Evolutionary conservation across 2,329 filamentous ascomycete genomes (phyloP).

Genomic region (Colletotrichum godetiae): DNA sequence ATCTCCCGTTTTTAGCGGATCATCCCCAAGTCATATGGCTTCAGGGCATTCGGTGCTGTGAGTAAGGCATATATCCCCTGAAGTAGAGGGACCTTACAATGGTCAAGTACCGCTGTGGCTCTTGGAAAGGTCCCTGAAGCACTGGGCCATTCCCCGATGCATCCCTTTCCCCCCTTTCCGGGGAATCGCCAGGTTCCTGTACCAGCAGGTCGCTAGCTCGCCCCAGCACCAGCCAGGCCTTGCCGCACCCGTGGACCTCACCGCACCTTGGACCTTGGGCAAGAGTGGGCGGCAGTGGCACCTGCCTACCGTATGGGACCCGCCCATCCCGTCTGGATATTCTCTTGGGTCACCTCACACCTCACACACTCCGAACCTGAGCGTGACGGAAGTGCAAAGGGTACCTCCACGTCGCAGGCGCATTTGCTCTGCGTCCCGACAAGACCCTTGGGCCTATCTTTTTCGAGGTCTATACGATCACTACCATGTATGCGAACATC

Average conservation of each 20-base stretch:
- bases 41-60: neutral
- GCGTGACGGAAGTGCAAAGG: slow-evolving; percentile 17
- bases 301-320: slow-evolving; percentile 17
- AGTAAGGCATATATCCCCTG: neutral
- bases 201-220: slow-evolving; percentile 23
- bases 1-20: too few relatives aligned
- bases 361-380: neutral
- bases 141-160: neutral
- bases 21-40: neutral
- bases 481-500: neutral
- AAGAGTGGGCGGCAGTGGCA: slow-evolving; percentile 33
- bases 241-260: slow-evolving; percentile 1
- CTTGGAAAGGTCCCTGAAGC: too few relatives aligned
- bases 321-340: slow-evolving; percentile 24
- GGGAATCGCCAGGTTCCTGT: neutral
- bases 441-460: neutral
- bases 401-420: slow-evolving; percentile 29
- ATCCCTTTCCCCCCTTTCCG: neutral
- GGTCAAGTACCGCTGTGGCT: neutral
- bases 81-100: neutral
- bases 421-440: slow-evolving; percentile 23
- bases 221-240: slow-evolving; percentile 27
- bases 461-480: neutral
- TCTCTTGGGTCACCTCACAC: slow-evolving; percentile 3
- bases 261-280: slow-evolving; percentile 26